Evolutionary conservation across 2,329 filamentous ascomycete species (phyloP).

Genomic region (Pyrenophora graminea): DNA sequence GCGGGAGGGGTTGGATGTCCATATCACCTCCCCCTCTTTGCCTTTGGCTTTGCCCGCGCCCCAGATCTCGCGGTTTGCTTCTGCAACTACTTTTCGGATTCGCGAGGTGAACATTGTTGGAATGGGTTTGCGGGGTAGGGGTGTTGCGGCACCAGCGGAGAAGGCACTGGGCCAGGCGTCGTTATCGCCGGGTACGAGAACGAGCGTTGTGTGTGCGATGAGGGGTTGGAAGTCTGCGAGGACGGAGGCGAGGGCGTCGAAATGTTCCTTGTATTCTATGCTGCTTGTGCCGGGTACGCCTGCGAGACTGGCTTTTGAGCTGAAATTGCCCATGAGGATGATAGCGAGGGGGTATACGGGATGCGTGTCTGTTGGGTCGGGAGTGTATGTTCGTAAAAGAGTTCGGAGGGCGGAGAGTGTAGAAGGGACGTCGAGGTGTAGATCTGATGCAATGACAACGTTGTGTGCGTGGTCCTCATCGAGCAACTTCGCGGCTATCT

Average conservation of each 20-base stretch:
- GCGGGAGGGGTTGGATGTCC: constrained; percentile 85
- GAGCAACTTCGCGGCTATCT: constrained; percentile 72
- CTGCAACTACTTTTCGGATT: constrained; percentile 77
- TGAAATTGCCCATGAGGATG: constrained; percentile 84
- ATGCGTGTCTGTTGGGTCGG: constrained; percentile 56
- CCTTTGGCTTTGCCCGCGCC: constrained; percentile 51
- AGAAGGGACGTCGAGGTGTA: constrained; percentile 83
- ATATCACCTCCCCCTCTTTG: constrained; percentile 73
- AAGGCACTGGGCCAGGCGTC: constrained; percentile 96
- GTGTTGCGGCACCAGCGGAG: constrained; percentile 71
- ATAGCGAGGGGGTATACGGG: constrained; percentile 74
- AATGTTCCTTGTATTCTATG: constrained; percentile 96
- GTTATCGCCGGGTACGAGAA: constrained; percentile 95
- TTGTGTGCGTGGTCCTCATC: constrained; percentile 48
- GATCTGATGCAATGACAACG: constrained; percentile 79
- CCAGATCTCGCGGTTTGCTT: constrained; percentile 71
- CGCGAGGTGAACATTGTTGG: constrained; percentile 90
- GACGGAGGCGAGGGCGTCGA: constrained; percentile 81
- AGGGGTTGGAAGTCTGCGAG: constrained; percentile 83
- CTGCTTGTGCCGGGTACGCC: constrained; percentile 74
- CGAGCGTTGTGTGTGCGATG: constrained; percentile 77
- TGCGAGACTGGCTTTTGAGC: constrained; percentile 60
- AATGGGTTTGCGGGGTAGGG: constrained; percentile 71
- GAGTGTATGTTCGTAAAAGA: constrained; percentile 74
- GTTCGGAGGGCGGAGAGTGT: constrained; percentile 80